Conservation (phyloP, 768 basidiomycete species). For the Mycena epipterygia region DNA sequence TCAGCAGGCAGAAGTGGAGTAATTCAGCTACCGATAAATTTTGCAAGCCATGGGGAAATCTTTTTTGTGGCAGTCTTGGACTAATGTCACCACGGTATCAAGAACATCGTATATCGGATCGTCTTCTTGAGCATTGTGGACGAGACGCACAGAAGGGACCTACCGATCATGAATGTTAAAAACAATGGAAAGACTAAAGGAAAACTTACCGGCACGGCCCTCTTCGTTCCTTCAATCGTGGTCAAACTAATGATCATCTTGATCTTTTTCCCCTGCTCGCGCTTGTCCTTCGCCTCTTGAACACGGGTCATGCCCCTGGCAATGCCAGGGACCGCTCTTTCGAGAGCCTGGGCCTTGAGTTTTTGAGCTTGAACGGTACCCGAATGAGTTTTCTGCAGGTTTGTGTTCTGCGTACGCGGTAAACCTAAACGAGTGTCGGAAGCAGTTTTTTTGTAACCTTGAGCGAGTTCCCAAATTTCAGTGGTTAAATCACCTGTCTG, state of each 20-base stretch:
- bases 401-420: slow-evolving; percentile 6
- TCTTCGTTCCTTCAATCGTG: not conserved
- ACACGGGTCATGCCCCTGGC: not conserved
- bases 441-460: slow-evolving; percentile 14
- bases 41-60: not conserved
- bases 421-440: slow-evolving; percentile 25
- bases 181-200: not conserved
- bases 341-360: not conserved
- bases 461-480: slow-evolving; percentile 16
- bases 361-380: not conserved
- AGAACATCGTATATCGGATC: not conserved
- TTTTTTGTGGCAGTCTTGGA: not conserved
- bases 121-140: slow-evolving; percentile 6
- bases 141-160: not conserved
- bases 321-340: slow-evolving; percentile 5
- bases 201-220: not conserved
- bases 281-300: slow-evolving; percentile 8
- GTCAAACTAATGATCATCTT: not conserved
- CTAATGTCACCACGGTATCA: not conserved
- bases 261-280: slow-evolving; percentile 18
- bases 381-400: slow-evolving; percentile 8
- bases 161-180: not conserved
- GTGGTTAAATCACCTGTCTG: slow-evolving; percentile 30
- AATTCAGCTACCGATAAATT: slow-evolving; percentile 17
- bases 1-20: too few species aligned